phyloP scores from a whole-genome alignment of 306 rosid genomes.

The Oxytropis ochrocephala region DNA sequence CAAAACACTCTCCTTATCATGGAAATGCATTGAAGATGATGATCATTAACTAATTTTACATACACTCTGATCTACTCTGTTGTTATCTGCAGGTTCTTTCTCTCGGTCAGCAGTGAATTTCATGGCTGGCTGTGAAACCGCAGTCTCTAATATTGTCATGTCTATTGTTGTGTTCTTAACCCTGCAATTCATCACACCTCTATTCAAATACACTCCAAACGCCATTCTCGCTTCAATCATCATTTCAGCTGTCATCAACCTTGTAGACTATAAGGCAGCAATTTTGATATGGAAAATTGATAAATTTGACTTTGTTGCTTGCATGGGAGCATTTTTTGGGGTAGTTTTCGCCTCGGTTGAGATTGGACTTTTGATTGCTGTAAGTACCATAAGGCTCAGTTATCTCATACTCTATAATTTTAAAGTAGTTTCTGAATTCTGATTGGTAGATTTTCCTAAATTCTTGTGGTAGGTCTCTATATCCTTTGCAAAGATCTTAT shows the following conservation, averaged over 20 bases:
- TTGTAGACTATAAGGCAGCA: conserved; percentile 77
- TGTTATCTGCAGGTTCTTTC: conserved; percentile 65
- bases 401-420: conserved; percentile 5
- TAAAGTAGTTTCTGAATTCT: neutral
- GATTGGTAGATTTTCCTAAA: too few species aligned
- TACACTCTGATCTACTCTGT: conserved; percentile 7
- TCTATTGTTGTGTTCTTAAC: conserved; percentile 74
- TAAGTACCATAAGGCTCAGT: conserved; percentile 25
- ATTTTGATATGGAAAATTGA: conserved; percentile 87
- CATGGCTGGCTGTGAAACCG: conserved; percentile 88
- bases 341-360: conserved; percentile 78
- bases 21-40: neutral
- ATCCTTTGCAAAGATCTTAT: conserved; percentile 85
- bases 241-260: conserved; percentile 80
- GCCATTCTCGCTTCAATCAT: conserved; percentile 83
- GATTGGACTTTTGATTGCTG: conserved; percentile 89
- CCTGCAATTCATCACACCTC: conserved; percentile 74
- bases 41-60: neutral
- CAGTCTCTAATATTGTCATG: conserved; percentile 86
- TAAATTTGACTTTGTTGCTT: conserved; percentile 87
- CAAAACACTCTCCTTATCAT: neutral
- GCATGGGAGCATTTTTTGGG: conserved; percentile 97
- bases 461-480: conserved; percentile 56
- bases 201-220: conserved; percentile 88
- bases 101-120: conserved; percentile 91